A percentile compares a stretch with the other conserved stretches of the same genome.
Evolutionary conservation across 768 basidiomycete genomes (phyloP).

Genomic region (Coprinellus micaceus): DNA sequence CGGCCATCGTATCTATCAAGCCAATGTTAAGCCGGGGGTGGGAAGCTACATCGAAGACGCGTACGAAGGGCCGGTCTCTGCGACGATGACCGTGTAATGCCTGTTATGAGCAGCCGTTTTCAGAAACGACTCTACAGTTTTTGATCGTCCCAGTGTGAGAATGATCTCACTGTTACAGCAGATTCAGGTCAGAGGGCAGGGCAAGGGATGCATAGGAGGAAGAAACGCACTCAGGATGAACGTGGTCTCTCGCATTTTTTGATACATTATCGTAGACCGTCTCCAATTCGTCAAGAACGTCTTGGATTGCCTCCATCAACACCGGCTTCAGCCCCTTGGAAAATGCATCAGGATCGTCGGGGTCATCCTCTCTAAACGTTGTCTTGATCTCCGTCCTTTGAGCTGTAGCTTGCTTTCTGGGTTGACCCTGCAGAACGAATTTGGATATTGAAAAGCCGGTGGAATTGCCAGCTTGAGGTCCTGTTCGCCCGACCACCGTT

Average conservation of each 20-base stretch:
- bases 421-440: slow-evolving; percentile 79
- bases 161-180: slow-evolving; percentile 78
- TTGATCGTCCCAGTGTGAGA: slow-evolving; percentile 77
- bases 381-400: slow-evolving; percentile 51
- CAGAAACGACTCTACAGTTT: slow-evolving; percentile 90
- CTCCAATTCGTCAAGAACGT: slow-evolving; percentile 93
- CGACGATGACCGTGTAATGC: slow-evolving; percentile 94
- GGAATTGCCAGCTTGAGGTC: slow-evolving; percentile 26
- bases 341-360: slow-evolving; percentile 76
- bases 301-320: slow-evolving; percentile 94
- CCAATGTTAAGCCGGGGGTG: neutral
- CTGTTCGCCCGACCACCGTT: slow-evolving; percentile 59
- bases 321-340: slow-evolving; percentile 82
- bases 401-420: slow-evolving; percentile 45
- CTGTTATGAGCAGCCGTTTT: slow-evolving; percentile 86
- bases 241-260: slow-evolving; percentile 91
- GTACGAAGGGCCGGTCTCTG: slow-evolving; percentile 91
- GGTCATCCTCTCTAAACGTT: slow-evolving; percentile 64
- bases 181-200: neutral
- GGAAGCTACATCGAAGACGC: slow-evolving; percentile 25
- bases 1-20: slow-evolving; percentile 72
- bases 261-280: slow-evolving; percentile 94
- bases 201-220: neutral
- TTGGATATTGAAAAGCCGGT: slow-evolving; percentile 69
- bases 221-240: slow-evolving; percentile 87